Conservation (phyloP, 208 protist genomes). For the Crithidia sp. region DNA sequence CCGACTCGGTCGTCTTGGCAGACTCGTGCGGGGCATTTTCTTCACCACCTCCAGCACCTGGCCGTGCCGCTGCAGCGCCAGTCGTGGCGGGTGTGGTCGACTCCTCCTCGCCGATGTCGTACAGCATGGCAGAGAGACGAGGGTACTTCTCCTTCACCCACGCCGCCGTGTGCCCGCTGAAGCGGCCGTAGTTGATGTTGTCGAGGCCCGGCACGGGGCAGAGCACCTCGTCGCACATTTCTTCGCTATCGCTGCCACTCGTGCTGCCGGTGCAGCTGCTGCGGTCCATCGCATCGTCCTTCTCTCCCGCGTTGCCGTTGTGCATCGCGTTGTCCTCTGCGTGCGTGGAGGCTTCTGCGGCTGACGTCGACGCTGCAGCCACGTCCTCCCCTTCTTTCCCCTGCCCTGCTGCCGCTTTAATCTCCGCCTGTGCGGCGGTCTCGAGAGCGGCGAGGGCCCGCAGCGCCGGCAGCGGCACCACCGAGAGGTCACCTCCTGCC, state of each 20-base stretch:
- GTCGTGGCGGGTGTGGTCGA: neutral
- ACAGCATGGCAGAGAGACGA: slow-evolving; percentile 64
- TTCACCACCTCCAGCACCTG: neutral
- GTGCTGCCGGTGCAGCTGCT: neutral
- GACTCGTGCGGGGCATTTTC: too few species aligned
- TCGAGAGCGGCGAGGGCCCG: neutral
- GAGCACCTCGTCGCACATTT: slow-evolving; percentile 70
- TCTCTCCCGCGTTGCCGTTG: neutral
- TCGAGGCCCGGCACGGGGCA: slow-evolving; percentile 83
- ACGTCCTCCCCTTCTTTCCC: too few species aligned
- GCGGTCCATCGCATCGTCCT: neutral
- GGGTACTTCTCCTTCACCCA: slow-evolving; percentile 73
- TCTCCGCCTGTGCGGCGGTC: neutral
- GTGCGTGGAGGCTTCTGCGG: neutral
- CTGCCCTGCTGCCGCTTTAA: neutral
- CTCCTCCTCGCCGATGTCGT: slow-evolving; percentile 36
- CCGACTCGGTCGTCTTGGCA: too few species aligned
- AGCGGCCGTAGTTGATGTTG: slow-evolving; percentile 87
- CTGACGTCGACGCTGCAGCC: neutral
- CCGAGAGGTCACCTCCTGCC: slow-evolving; percentile 35
- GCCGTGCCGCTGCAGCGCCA: too few species aligned
- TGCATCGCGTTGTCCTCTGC: neutral
- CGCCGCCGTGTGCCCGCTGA: slow-evolving; percentile 63
- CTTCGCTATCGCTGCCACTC: slow-evolving; percentile 36
- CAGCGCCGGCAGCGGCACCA: slow-evolving; percentile 9